Evolutionary conservation across 306 rosid species (phyloP), one percentile per base, ranked within the genome.

Genomic region (Trifolium dubium): DNA sequence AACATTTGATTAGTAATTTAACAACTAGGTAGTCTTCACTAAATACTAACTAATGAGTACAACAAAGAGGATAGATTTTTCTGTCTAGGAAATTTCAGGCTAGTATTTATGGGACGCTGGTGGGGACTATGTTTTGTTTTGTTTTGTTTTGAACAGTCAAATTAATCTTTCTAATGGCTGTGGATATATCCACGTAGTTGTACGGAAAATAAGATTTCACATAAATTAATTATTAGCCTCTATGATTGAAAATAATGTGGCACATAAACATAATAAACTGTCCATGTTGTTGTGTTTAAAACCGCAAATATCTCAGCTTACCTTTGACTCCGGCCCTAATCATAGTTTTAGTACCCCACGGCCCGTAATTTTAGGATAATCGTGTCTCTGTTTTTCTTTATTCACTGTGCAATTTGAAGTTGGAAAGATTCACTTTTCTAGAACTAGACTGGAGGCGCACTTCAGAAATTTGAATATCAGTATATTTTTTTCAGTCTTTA

Each of bases 271-370:
- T 23, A 23, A 23, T 23, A 23, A 23, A 23, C 23, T 23, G 10
- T 18, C 55, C 44, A 69, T 67, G 61, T 7, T 30, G 35, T 15
- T 61, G 35, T 11, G 39, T 39, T 70, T 51, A 37, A 6, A 77
- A 51, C 72, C 59, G 2, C 66, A 32, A 51, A 63, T 41, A 63
- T 71, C 17, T 71, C 17, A 69, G 69, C 9, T 64, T 8, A 63
- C 15, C 30, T 2, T 37, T 37, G 47, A 37, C 15, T 15, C 15
- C 4, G n/a, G 49, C 30, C 15, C 9, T 15, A 37, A 63, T 63
- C 17, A 68, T 19, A 12, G 39, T 34, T 34, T 34, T 34, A 32
- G n/a, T n/a, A 8, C 61, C 46, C 51, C 47, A 29, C 46, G 5
- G 4, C 28, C 70, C 75, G 53, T 59, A 59, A 60, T 54, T 63